phyloP scores from a whole-genome alignment of 192 early-diverging fungal genomes.

The Linnemannia zychae region DNA sequence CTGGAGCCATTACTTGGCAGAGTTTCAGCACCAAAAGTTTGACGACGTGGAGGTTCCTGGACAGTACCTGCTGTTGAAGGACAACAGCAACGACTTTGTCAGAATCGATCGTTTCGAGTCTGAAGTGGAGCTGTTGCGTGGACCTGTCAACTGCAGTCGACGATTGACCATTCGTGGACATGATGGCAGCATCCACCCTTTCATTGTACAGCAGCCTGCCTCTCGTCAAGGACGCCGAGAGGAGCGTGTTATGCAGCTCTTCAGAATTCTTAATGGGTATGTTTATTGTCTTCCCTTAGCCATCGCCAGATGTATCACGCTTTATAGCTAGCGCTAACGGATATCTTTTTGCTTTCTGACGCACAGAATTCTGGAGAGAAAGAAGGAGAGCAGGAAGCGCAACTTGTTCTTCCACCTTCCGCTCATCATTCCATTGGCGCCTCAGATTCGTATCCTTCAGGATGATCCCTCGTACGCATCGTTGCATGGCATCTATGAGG shows the following conservation, averaged over 20 bases:
- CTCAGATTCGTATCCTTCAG: conserved; percentile 92
- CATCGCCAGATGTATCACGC: neutral
- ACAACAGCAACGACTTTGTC: conserved; percentile 92
- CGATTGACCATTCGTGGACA: conserved; percentile 91
- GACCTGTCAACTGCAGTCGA: conserved; percentile 80
- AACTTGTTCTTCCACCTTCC: conserved; percentile 90
- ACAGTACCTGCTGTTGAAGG: conserved; percentile 89
- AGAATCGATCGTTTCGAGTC: conserved; percentile 96
- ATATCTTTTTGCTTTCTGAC: neutral
- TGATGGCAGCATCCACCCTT: conserved; percentile 90
- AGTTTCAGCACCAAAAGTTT: conserved; percentile 99
- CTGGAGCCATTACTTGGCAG: conserved; percentile 92
- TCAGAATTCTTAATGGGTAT: conserved; percentile 89
- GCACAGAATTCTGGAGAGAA: conserved; percentile 79
- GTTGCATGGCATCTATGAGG: conserved; percentile 95
- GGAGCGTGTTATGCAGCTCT: conserved; percentile 96
- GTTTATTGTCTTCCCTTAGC: neutral
- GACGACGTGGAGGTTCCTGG: conserved; percentile 99
- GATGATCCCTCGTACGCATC: conserved; percentile 92
- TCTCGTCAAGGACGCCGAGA: conserved; percentile 91
- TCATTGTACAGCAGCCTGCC: conserved; percentile 96
- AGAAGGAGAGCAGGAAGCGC: conserved; percentile 84
- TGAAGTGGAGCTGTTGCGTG: conserved; percentile 87
- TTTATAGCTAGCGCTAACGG: neutral
- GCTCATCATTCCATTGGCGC: conserved; percentile 92